Evolutionary conservation across 805 yeast genomes (phyloP).

Genomic region (Ogataea kodamae): DNA sequence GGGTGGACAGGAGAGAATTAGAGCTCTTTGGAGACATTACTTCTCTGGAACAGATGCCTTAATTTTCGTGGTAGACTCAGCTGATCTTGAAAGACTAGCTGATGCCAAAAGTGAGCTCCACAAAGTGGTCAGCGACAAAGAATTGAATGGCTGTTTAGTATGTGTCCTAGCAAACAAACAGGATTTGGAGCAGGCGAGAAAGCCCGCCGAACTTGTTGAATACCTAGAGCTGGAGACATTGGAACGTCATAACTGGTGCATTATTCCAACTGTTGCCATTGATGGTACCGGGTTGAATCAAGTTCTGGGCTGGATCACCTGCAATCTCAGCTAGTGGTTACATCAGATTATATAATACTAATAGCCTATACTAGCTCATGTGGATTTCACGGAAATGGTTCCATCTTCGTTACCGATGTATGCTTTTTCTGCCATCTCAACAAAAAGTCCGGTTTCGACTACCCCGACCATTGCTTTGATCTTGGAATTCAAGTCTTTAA

Average conservation of each 20-base stretch:
- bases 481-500: slow-evolving; percentile 50
- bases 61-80: slow-evolving; percentile 84
- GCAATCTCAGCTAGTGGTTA: slow-evolving; percentile 35
- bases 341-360: too few species aligned
- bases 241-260: slow-evolving; percentile 80
- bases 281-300: slow-evolving; percentile 89
- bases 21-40: slow-evolving; percentile 95
- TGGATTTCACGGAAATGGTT: slow-evolving; percentile 35
- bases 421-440: slow-evolving; percentile 68
- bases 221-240: slow-evolving; percentile 57
- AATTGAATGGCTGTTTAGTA: slow-evolving; percentile 73
- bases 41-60: slow-evolving; percentile 90
- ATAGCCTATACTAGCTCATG: slow-evolving; percentile 22
- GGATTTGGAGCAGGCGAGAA: slow-evolving; percentile 67
- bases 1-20: slow-evolving; percentile 90
- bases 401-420: slow-evolving; percentile 91
- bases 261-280: slow-evolving; percentile 84
- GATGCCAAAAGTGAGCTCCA: slow-evolving; percentile 76
- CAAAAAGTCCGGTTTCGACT: slow-evolving; percentile 92
- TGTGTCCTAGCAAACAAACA: slow-evolving; percentile 88
- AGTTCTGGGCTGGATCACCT: slow-evolving; percentile 81
- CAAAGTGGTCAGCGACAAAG: slow-evolving; percentile 78
- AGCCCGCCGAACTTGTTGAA: slow-evolving; percentile 78
- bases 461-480: slow-evolving; percentile 85
- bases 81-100: slow-evolving; percentile 66